Evolutionary conservation across 805 yeast species (phyloP), one percentile per base, ranked within the genome.

Genomic region (Vanderwaltozyma polyspora): DNA sequence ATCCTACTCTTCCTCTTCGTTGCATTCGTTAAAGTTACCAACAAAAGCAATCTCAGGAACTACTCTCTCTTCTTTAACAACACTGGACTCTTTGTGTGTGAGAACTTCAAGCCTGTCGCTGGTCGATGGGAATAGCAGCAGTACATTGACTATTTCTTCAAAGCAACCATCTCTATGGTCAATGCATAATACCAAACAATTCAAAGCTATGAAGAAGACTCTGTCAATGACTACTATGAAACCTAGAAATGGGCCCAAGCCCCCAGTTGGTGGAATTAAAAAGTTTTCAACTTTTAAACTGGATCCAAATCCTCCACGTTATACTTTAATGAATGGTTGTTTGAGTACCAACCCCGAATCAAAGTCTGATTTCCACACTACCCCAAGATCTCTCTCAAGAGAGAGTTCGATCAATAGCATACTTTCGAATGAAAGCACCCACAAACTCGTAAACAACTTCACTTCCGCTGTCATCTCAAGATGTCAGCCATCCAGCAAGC

Each of bases 321-420:
- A 36, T 19, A 43, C 55, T 5, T 37, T 55, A 35, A 57, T 57
- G 62, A 53, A 55, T 32, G 62, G 62, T 16, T 39, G 52, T 16
- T 52, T 43, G 28, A 48, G 59, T 34, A 46, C 49, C 7, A 47
- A 56, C 16, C 62, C 62, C 5, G 52, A 49, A 32, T 37, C 54
- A 9, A 38, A 33, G 19, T 41, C 47, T 5, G 47, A 39, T 21
- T 45, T 12, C 11, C 6, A 15, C 5, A 6, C 12, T 6, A 27
- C 29, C 8, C 29, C 29, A 8, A 36, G 35, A 23, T 35, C 43
- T 15, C 29, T 37, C 8, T 48, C 52, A 14, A 43, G 47, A 26
- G 37, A 31, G n/a, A 33, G 38, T 17, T 46, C 50, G 13, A 21
- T 37, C 6, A 32, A 31, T 17, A 42, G 45, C 28, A 21, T 25